Conservation (phyloP, 768 basidiomycete genomes). For the Dacryopinax primogenitus region DNA sequence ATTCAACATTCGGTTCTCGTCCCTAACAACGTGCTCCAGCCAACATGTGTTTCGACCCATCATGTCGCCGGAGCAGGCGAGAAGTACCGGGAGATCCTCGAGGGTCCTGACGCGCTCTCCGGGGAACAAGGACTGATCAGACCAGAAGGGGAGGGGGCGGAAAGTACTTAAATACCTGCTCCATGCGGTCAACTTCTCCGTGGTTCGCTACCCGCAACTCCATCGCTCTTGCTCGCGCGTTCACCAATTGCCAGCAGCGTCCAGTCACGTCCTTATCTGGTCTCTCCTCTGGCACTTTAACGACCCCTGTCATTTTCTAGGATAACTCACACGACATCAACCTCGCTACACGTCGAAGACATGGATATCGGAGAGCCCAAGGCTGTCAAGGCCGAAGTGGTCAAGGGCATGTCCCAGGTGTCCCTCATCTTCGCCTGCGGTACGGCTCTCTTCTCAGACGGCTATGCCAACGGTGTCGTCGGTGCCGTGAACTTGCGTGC, state of each 20-base stretch:
- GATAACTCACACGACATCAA: not conserved
- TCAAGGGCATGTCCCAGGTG: slow-evolving; percentile 36
- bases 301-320: not conserved
- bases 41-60: not conserved
- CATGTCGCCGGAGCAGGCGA: not conserved
- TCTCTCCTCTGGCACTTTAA: not conserved
- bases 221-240: not conserved
- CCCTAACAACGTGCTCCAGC: slow-evolving; percentile 4
- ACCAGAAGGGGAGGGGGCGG: not conserved
- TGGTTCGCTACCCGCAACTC: not conserved
- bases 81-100: not conserved
- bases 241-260: not conserved
- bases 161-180: not conserved
- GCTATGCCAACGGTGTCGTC: slow-evolving; percentile 71
- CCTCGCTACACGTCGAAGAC: not conserved
- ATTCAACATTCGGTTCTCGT: not conserved
- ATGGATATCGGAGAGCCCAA: slow-evolving; percentile 2
- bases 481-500: slow-evolving; percentile 36
- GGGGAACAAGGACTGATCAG: too few species aligned
- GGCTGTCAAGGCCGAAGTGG: slow-evolving; percentile 2
- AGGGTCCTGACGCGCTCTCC: not conserved
- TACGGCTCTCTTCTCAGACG: slow-evolving; percentile 79
- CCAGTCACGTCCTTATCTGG: not conserved
- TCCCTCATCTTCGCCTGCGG: slow-evolving; percentile 83
- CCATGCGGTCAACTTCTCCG: not conserved